Evolutionary conservation across 495 filamentous ascomycete genomes (phyloP).

Genomic region (Aspergillus indologenus): DNA sequence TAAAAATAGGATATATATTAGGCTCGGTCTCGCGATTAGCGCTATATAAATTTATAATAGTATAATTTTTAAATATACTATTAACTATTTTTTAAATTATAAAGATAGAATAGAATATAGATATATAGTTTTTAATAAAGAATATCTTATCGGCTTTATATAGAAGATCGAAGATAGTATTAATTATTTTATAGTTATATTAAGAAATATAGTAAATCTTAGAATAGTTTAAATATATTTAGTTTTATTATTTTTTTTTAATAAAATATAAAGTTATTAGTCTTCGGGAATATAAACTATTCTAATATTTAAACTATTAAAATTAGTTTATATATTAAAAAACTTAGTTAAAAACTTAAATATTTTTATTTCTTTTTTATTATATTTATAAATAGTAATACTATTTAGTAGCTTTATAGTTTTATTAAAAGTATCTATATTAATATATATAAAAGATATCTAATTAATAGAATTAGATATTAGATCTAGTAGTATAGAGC

Average conservation of each 20-base stretch:
- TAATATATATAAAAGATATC: background rate
- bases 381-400: background rate
- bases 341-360: background rate
- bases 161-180: background rate
- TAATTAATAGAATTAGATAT: background rate
- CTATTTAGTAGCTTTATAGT: background rate
- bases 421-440: background rate
- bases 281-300: background rate
- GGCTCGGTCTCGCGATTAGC: background rate
- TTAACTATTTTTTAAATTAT: background rate
- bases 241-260: background rate
- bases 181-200: background rate
- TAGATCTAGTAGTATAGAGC: too few relatives aligned
- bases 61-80: background rate
- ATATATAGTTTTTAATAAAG: background rate
- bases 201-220: background rate
- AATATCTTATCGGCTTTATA: background rate
- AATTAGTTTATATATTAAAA: background rate
- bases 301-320: background rate
- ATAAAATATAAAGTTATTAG: background rate
- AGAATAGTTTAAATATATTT: background rate
- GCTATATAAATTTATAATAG: background rate
- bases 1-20: background rate
- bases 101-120: background rate
- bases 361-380: background rate